These are phyloP conservation scores for Boletus mariae DNA, from an alignment of 1,284 basidiomycete genomes.

Conservation along the genomic window DNA sequence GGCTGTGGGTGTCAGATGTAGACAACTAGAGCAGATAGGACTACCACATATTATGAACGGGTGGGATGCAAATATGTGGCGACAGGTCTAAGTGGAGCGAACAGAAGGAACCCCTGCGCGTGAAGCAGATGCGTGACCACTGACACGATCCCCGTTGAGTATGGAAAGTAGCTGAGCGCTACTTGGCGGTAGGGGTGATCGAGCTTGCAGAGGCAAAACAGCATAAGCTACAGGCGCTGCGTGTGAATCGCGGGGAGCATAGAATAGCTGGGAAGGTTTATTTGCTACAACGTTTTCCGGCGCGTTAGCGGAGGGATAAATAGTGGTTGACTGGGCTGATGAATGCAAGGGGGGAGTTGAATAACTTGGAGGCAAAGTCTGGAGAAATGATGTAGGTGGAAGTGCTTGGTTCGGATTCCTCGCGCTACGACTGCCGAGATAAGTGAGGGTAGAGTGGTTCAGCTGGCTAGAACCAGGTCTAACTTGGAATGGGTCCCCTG, in stretches of 20 bases:
- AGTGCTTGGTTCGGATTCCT: conserved; percentile 46
- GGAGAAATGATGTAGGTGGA: conserved; percentile 12
- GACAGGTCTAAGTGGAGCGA: conserved; percentile 27
- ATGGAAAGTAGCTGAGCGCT: conserved; percentile 35
- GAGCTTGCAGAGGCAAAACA: conserved; percentile 12
- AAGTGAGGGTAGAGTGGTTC: conserved; percentile 35
- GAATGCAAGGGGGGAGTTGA: conserved; percentile 13
- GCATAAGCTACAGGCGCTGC: conserved; percentile 8
- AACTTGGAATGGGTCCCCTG: conserved; percentile 47
- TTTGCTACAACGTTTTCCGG: conserved; percentile 12
- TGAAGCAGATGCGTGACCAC: conserved; percentile 12
- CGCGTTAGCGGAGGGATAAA: conserved; percentile 16
- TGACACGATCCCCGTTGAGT: conserved; percentile 31
- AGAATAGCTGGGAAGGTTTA: conserved; percentile 6
- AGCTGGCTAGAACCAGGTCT: conserved; percentile 58
- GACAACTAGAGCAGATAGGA: conserved; percentile 3
- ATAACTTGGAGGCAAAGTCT: conserved; percentile 15
- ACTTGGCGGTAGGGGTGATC: conserved; percentile 22
- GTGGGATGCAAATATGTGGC: conserved; percentile 22
- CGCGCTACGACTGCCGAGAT: conserved; percentile 25
- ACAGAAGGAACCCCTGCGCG: conserved; percentile 14
- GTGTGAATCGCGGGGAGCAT: conserved; percentile 9
- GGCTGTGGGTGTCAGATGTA: conserved; percentile 1
- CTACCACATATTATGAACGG: conserved; percentile 6
- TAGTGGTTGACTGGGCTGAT: conserved; percentile 17